Evolutionary conservation across 164 flowering plant species (phyloP), one percentile per base, ranked within the genome.

Genomic region (Paratinospora sagittata): DNA sequence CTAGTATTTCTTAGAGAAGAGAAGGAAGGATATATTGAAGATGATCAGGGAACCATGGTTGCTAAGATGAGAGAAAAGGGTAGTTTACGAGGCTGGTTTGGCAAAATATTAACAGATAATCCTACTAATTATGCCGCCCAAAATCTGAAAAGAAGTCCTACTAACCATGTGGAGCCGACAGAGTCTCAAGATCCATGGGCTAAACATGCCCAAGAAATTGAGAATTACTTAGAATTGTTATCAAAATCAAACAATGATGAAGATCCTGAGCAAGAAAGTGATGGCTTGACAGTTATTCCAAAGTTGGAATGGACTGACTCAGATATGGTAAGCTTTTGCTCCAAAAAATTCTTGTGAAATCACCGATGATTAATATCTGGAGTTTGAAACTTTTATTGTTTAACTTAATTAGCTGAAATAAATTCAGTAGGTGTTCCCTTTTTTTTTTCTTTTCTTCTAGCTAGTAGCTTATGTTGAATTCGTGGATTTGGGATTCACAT

Each of bases 221-320:
- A 90, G 11, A 77, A 67, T 13, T 87, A 88, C 65, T 78, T 79
- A 36, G 75, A 84, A 64, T 75, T 81, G 21, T 41, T 88, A 81
- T 19, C 71, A 23, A 77, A 76, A 58, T 63, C 60, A 58, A 79
- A 75, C 65, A 80, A 75, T 11, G 78, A 75, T 27, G 77, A 76
- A 13, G 72, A 45, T 11, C 5, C 12, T 16, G 69, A 58, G 37
- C 75, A 74, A 41, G 84, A 75, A 47, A 49, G 72, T 52, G 77
- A 52, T 2, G 27, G 24, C 5, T 30, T 27, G 12, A 27, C 5
- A 39, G 17, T 19, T 13, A 60, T 71, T 75, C 74, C 77, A 80
- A 37, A 16, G 27, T 33, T 41, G 37, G 79, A 76, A 27, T 0
- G 37, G 11, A 23, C 8, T 9, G 75, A 79, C 30, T 43, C 78